phyloP scores from a whole-genome alignment of 495 filamentous ascomycete species.

The Xanthoparmelia taractica region DNA sequence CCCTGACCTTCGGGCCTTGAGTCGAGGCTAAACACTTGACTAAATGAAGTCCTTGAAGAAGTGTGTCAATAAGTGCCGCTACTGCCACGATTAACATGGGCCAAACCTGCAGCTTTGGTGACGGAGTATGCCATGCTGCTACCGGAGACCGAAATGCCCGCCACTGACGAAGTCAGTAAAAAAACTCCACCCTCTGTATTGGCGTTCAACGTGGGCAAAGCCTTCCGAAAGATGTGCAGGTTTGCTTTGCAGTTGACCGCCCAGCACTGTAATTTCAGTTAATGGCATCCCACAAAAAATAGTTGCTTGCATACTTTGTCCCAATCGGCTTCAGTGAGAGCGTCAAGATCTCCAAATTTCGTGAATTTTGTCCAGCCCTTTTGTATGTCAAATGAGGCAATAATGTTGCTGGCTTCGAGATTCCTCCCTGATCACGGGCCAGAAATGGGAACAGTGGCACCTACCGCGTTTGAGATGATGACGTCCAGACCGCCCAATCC shows the following conservation, averaged over 20 bases:
- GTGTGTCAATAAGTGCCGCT: background rate
- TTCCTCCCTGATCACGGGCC: background rate
- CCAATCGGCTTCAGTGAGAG: constrained; percentile 59
- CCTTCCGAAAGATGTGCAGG: constrained; percentile 53
- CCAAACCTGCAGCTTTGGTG: constrained; percentile 53
- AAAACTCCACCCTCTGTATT: constrained; percentile 64
- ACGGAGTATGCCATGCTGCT: constrained; percentile 60
- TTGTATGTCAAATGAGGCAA: constrained; percentile 1
- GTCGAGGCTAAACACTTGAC: constrained; percentile 64
- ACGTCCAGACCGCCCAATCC: constrained; percentile 61
- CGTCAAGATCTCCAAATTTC: constrained; percentile 54
- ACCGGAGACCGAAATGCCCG: constrained; percentile 43
- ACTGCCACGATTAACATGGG: constrained; percentile 10
- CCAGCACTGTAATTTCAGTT: constrained; percentile 45
- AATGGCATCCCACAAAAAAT: background rate
- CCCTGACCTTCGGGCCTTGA: constrained; percentile 56
- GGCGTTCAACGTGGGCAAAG: constrained; percentile 55
- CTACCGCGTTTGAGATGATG: constrained; percentile 62
- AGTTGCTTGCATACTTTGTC: constrained; percentile 45
- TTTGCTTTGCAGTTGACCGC: constrained; percentile 62
- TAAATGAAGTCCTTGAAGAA: constrained; percentile 48
- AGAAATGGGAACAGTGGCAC: constrained; percentile 23
- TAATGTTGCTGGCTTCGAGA: background rate
- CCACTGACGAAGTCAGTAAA: constrained; percentile 60
- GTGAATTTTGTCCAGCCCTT: constrained; percentile 65